A percentile compares a stretch with the other conserved stretches of the same genome.
phyloP scores from a whole-genome alignment of 228 moss, liverwort and hornwort genomes.

The Sphagnum fallax region DNA sequence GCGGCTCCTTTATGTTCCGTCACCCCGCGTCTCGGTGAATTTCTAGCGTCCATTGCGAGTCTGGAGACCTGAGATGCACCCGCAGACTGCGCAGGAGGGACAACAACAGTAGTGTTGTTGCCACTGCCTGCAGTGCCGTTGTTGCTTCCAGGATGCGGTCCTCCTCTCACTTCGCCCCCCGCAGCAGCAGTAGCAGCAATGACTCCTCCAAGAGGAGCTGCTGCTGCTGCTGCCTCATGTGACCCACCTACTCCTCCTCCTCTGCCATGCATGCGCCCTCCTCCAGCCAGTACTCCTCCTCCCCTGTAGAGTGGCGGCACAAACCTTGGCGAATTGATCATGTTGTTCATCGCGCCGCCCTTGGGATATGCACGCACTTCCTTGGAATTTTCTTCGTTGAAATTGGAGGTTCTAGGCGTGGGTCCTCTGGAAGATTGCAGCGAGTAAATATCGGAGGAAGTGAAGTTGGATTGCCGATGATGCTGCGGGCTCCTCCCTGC shows the following conservation, averaged over 20 bases:
- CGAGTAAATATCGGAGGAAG: slow-evolving; percentile 84
- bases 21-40: slow-evolving; percentile 18
- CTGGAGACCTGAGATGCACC: slow-evolving; percentile 64
- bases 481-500: slow-evolving; percentile 32
- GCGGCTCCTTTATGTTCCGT: slow-evolving; percentile 5
- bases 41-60: slow-evolving; percentile 52
- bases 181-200: slow-evolving; percentile 13
- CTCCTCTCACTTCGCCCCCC: slow-evolving; percentile 62
- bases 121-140: neutral
- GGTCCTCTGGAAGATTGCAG: slow-evolving; percentile 89
- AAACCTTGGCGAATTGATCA: slow-evolving; percentile 61
- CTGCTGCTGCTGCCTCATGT: no score
- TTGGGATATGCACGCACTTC: slow-evolving; percentile 55
- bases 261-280: slow-evolving; percentile 35
- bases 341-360: slow-evolving; percentile 37
- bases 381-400: slow-evolving; percentile 84
- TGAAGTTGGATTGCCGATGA: slow-evolving; percentile 50
- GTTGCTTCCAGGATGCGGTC: slow-evolving; percentile 60
- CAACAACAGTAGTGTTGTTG: no score
- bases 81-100: slow-evolving; percentile 22
- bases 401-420: slow-evolving; percentile 84
- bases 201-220: slow-evolving; percentile 8
- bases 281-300: slow-evolving; percentile 3
- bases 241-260: slow-evolving; percentile 15
- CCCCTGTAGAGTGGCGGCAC: slow-evolving; percentile 63